Conservation (phyloP, 2,329 filamentous ascomycete genomes). For the Cercospora zeina region DNA sequence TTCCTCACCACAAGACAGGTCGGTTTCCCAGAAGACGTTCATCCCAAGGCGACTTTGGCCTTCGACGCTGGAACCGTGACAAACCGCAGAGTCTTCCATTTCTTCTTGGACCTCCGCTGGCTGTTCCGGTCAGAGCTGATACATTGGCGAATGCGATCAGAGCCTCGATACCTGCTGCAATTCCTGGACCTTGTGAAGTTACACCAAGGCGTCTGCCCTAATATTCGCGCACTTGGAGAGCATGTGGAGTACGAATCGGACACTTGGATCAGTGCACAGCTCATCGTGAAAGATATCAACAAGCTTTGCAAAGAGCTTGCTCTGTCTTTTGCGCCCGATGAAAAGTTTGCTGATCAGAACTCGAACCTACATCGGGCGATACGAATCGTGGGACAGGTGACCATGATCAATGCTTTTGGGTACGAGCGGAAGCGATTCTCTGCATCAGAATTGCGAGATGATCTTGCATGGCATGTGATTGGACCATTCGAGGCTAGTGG, state of each 20-base stretch:
- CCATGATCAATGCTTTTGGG: constrained; percentile 86
- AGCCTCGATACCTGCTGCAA: constrained; percentile 85
- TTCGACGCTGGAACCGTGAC: constrained; percentile 95
- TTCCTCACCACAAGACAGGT: constrained; percentile 96
- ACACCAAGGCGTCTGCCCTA: constrained; percentile 95
- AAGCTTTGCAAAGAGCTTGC: constrained; percentile 84
- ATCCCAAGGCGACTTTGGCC: constrained; percentile 79
- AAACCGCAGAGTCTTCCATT: constrained; percentile 94
- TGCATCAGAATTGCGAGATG: constrained; percentile 82
- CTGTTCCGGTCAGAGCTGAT: constrained; percentile 86
- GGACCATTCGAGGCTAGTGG: constrained; percentile 72
- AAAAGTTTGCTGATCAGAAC: constrained; percentile 52
- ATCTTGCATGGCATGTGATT: constrained; percentile 75
- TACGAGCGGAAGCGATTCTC: constrained; percentile 84
- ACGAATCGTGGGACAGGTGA: constrained; percentile 72
- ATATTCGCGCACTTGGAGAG: constrained; percentile 85
- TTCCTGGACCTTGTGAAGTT: constrained; percentile 95
- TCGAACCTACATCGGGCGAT: constrained; percentile 69
- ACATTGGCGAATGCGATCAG: constrained; percentile 76
- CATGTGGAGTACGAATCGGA: constrained; percentile 98
- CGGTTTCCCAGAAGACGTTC: constrained; percentile 86
- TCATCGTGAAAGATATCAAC: constrained; percentile 94
- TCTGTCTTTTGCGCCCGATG: constrained; percentile 75
- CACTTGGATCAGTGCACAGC: constrained; percentile 93
- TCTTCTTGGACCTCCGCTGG: constrained; percentile 92